Percentiles rank a stretch among this genome's conserved stretches.
Conservation (phyloP, 2,329 filamentous ascomycete species). For the Cladosporium colombiae region DNA sequence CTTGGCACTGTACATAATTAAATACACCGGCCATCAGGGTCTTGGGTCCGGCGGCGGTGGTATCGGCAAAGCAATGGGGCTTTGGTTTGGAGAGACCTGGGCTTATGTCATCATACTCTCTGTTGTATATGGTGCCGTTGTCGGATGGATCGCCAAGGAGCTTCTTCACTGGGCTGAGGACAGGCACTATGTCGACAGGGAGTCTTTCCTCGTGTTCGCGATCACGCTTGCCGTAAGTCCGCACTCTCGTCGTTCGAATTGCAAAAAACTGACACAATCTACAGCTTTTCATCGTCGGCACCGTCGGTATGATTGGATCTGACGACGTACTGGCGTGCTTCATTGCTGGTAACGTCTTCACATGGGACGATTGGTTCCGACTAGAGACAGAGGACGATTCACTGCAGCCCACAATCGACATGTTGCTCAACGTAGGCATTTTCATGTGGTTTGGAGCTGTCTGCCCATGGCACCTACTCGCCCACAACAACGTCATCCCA, state of each 20-base stretch:
- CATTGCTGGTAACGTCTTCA: conserved; percentile 86
- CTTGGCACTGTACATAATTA: conserved; percentile 78
- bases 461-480: conserved; percentile 76
- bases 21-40: conserved; percentile 66
- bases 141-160: conserved; percentile 81
- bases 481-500: conserved; percentile 67
- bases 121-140: conserved; percentile 70
- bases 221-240: conserved; percentile 72
- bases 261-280: neutral
- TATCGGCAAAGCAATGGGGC: conserved; percentile 65
- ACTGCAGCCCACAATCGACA: conserved; percentile 91
- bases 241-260: neutral
- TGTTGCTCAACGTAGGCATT: conserved; percentile 84
- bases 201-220: conserved; percentile 85
- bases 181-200: conserved; percentile 77
- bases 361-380: conserved; percentile 93
- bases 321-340: conserved; percentile 93
- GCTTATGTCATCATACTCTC: conserved; percentile 80
- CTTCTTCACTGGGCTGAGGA: conserved; percentile 82
- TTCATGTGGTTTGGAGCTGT: conserved; percentile 92
- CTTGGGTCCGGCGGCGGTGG: conserved; percentile 61
- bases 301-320: conserved; percentile 81
- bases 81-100: conserved; percentile 87
- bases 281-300: conserved; percentile 78
- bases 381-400: conserved; percentile 86